Base-by-base conservation (phyloP, 306 rosid genomes). In the Ceratonia siliqua region DNA sequence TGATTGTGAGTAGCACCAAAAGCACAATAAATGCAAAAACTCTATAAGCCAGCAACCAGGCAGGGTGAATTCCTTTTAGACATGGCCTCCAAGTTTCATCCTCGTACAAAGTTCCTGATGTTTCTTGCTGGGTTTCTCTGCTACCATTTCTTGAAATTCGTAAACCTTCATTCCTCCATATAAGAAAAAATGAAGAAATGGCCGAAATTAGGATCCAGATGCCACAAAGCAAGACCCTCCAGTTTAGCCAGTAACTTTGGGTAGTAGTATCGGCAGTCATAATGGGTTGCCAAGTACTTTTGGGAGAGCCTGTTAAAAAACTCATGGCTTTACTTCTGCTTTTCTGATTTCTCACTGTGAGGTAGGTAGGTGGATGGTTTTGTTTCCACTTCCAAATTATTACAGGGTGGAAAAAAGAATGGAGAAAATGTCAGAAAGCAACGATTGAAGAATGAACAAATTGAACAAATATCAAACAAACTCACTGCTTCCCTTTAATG, bases 41-140 rank as follows among this genome's bases (percentile, higher is more conserved):
- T 88, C 99, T 82, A 69, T 90, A 95, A 33, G 83, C 92, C 72
- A 95, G 81, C 3, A 95, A 74, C 99, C 98, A 95, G 28, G 88
- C 92, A 14, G 99, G 99, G 75, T 92, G 99, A 49, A 95, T 85
- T 53, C 89, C 94, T 75, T 87, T 92, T 11, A 95, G 76, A 61
- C 99, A 92, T 43, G 99, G 93, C 79, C 83, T 86, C 99, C 98
- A 95, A n/a, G 92, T 89, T 68, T 95, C 98, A 81, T 92, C 98
- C 22, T 90, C 98, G 61, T 84, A 92, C 84, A 95, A 74, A 82
- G 72, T 57, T 28, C 86, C 82, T 25, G 85, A 45, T 10, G 57
- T 39, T 81, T 87, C 84, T 71, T 80, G 68, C 65, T 73, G 80
- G 53, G 42, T 76, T 78, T 81, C 92, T 62, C 74, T 72, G 77